phyloP scores from a whole-genome alignment of 2,329 filamentous ascomycete genomes.

The Pseudofabraea citricarpa region DNA sequence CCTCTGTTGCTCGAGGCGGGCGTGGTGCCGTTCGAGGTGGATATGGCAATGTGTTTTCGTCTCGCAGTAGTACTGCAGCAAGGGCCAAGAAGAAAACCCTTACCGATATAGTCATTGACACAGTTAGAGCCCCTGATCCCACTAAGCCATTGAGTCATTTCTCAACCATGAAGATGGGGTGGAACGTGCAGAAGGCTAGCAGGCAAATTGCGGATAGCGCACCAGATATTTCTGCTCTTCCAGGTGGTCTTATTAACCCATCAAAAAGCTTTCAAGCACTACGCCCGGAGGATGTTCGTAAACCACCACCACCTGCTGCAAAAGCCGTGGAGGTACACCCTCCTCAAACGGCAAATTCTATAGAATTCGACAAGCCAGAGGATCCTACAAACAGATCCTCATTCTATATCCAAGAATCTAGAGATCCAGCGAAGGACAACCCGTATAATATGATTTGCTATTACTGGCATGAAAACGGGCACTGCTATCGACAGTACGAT shows the following conservation, averaged over 20 bases:
- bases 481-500: neutral
- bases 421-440: neutral
- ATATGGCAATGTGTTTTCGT: slow-evolving; percentile 19
- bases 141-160: slow-evolving; percentile 38
- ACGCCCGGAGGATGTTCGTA: slow-evolving; percentile 10
- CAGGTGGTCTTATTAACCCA: slow-evolving; percentile 17
- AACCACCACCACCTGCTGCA: no score
- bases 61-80: neutral
- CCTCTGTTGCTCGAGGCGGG: slow-evolving; percentile 7
- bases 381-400: no score
- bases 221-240: slow-evolving; percentile 28
- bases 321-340: no score
- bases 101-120: neutral
- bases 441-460: slow-evolving; percentile 5
- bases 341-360: no score
- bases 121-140: slow-evolving; percentile 32
- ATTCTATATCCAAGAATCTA: neutral
- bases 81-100: neutral
- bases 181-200: slow-evolving; percentile 36
- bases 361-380: no score
- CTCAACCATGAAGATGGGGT: slow-evolving; percentile 29
- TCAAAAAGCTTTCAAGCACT: slow-evolving; percentile 14
- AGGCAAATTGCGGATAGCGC: slow-evolving; percentile 41
- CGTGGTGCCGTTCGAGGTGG: slow-evolving; percentile 17
- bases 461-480: slow-evolving; percentile 3